Percentiles rank a stretch among this genome's conserved stretches.
These are phyloP conservation scores for Dendrobium catenatum DNA, from an alignment of 106 monocot genomes.

Conservation along the genomic window DNA sequence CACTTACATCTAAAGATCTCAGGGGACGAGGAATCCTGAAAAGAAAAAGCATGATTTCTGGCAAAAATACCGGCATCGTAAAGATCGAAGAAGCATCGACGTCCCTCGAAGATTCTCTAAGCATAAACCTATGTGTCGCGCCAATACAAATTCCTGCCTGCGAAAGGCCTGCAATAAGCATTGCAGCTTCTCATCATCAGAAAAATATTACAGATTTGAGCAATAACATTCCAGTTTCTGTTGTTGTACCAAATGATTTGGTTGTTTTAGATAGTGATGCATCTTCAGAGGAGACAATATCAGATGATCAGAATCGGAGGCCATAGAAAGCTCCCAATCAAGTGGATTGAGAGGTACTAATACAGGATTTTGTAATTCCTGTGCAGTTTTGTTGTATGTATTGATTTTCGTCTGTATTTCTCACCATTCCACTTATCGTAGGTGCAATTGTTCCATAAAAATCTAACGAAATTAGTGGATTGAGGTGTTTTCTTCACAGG, in stretches of 20 bases:
- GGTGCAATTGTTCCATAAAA: no score
- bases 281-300: slow-evolving; percentile 90
- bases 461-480: no score
- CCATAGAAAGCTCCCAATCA: slow-evolving; percentile 7
- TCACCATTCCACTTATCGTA: no score
- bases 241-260: slow-evolving; percentile 18
- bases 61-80: not conserved
- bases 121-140: not conserved
- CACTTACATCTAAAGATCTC: slow-evolving; percentile 15
- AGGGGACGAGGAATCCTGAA: slow-evolving; percentile 35
- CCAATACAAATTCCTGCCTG: not conserved
- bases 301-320: slow-evolving; percentile 43
- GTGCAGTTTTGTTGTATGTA: slow-evolving; percentile 17
- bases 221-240: slow-evolving; percentile 1
- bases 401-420: no score
- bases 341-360: not conserved
- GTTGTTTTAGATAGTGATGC: slow-evolving; percentile 58
- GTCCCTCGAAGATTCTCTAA: not conserved
- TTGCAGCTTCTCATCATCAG: slow-evolving; percentile 11
- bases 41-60: slow-evolving; percentile 24
- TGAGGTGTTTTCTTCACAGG: no score
- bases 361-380: slow-evolving; percentile 26
- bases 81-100: slow-evolving; percentile 12
- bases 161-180: not conserved
- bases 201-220: slow-evolving; percentile 21